These are phyloP conservation scores for Physocladia obscura DNA, from an alignment of 192 early-diverging fungal genomes.

Conservation along the genomic window DNA sequence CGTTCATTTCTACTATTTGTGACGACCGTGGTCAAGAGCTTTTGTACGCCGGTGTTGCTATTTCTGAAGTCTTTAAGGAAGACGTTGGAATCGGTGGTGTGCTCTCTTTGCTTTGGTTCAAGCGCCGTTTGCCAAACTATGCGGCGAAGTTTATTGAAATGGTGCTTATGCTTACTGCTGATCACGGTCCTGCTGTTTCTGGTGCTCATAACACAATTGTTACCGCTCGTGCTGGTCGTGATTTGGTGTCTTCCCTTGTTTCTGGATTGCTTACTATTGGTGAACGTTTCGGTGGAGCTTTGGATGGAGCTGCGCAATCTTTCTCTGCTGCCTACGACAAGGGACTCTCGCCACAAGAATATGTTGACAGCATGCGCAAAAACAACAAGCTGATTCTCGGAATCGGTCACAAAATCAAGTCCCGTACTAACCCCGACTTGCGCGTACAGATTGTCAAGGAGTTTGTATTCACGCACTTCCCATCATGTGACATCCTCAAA, in stretches of 20 bases:
- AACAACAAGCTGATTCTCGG: constrained; percentile 96
- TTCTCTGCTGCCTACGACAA: constrained; percentile 94
- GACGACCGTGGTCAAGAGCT: constrained; percentile 99
- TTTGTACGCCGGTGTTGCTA: constrained; percentile 97
- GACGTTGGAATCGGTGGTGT: constrained; percentile 98
- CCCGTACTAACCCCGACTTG: constrained; percentile 96
- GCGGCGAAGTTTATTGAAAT: constrained; percentile 98
- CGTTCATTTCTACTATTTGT: constrained; percentile 97
- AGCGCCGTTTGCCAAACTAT: constrained; percentile 90
- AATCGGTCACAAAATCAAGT: constrained; percentile 99
- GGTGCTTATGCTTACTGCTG: constrained; percentile 98
- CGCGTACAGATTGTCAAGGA: constrained; percentile 95
- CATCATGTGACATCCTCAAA: constrained; percentile 80
- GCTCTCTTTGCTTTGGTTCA: constrained; percentile 96
- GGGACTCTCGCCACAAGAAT: constrained; percentile 87
- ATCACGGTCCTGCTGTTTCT: constrained; percentile 97
- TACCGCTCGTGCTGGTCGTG: constrained; percentile 95
- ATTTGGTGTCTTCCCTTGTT: constrained; percentile 92
- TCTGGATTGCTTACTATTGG: constrained; percentile 96
- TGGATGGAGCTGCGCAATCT: constrained; percentile 92
- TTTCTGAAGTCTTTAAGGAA: constrained; percentile 98
- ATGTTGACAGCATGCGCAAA: constrained; percentile 92
- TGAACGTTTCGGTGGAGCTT: constrained; percentile 95
- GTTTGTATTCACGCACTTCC: constrained; percentile 86
- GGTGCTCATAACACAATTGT: constrained; percentile 74